Evolutionary conservation across 768 basidiomycete species (phyloP), one percentile per base, ranked within the genome.

Genomic region (Phaeotremella fagi): DNA sequence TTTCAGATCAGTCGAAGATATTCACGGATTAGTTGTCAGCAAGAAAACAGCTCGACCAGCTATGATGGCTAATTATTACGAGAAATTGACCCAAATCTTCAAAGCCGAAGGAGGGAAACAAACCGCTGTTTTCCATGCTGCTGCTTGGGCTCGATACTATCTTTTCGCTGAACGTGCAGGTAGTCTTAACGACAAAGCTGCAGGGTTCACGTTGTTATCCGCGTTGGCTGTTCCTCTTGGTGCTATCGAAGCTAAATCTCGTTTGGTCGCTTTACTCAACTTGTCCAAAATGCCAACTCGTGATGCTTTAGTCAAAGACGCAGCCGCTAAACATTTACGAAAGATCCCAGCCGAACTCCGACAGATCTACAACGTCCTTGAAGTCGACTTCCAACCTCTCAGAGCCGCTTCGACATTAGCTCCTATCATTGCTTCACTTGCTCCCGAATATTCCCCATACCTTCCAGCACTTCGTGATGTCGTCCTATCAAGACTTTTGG

Each of bases 51-150:
- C 90, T 1, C 85, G 90, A 28, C 89, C 90, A 0, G 81, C 85
- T 12, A 94, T 97, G 90, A 97, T 98, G 92, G 90, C 90, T 54
- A 90, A 88, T 75, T 98, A 97, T 77, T 98, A 98, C 77, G 91
- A 97, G 75, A 97, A 98, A 77, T 83, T 97, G 60, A 88, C 92
- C 37, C 87, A 86, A 70, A 94, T 99, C 59, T 99, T 97, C 80
- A 80, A 92, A 66, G 94, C 91, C 46, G 75, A 76, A 54, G 75
- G 75, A 48, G 70, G 70, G 20, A 72, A 71, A 79, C 88, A 90
- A 15, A 94, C 91, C 64, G 85, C 90, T 3, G 79, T 99, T 14
- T 98, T 90, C 77, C 94, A 98, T 71, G 92, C 94, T 45, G 90
- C 94, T 16, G 90, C 94, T 0, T 97, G 91, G 91, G 83, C 86